A percentile compares a stretch with the other conserved stretches of the same genome.
phyloP scores from a whole-genome alignment of 2,329 filamentous ascomycete species.

The Pestalotiopsis sp. region DNA sequence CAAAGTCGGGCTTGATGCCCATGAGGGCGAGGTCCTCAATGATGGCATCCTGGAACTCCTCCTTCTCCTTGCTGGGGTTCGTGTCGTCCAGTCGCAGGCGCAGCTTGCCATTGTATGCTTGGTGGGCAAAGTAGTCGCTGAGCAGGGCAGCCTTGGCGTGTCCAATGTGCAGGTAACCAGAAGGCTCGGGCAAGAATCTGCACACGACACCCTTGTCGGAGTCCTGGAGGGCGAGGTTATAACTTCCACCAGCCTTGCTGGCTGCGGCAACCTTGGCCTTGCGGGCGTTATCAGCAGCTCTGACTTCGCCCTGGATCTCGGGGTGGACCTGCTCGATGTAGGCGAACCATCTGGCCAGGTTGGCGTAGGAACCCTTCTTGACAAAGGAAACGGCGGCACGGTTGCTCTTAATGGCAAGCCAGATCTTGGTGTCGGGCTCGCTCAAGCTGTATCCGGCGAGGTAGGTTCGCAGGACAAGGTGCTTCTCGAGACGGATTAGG shows the following conservation, averaged over 20 bases:
- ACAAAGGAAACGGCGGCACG: constrained; percentile 81
- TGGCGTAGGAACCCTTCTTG: constrained; percentile 75
- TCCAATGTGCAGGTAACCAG: constrained; percentile 92
- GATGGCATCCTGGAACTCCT: constrained; percentile 94
- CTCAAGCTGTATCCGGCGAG: constrained; percentile 79
- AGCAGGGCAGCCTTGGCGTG: constrained; percentile 93
- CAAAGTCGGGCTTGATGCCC: constrained; percentile 84
- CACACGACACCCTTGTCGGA: constrained; percentile 89
- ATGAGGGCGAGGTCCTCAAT: constrained; percentile 88
- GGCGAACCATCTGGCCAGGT: constrained; percentile 83
- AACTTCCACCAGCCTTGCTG: constrained; percentile 81
- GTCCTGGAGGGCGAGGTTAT: constrained; percentile 84
- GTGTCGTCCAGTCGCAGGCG: constrained; percentile 96
- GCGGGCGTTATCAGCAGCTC: constrained; percentile 68
- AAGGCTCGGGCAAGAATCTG: constrained; percentile 92
- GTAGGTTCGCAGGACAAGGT: constrained; percentile 85
- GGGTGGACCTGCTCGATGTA: constrained; percentile 83
- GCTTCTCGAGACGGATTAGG: constrained; percentile 79
- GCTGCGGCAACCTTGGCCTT: constrained; percentile 70
- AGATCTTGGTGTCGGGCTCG: constrained; percentile 79
- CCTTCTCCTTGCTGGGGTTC: constrained; percentile 95
- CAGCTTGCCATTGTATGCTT: constrained; percentile 88
- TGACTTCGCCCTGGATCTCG: constrained; percentile 72
- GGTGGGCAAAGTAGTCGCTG: constrained; percentile 96
- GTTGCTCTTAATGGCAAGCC: constrained; percentile 82